Evolutionary conservation across 495 filamentous ascomycete genomes (phyloP), one percentile per base, ranked within the genome.

Genomic region (Trichocladium antarcticum): DNA sequence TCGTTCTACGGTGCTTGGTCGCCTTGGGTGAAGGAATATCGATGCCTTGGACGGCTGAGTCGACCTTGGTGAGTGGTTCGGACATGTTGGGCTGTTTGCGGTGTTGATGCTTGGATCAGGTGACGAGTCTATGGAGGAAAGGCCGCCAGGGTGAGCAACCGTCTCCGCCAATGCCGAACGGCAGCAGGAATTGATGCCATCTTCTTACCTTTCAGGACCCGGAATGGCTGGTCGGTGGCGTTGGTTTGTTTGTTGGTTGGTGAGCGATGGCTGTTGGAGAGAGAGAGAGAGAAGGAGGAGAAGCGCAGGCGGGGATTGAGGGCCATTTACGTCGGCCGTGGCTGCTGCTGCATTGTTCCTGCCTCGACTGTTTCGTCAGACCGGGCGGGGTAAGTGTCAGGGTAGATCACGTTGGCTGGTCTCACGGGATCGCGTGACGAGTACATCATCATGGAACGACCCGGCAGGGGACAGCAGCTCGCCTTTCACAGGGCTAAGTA

Each of bases 1-100:
- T 84, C 43, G 70, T 67, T 55, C 87, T 77, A 55, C 78, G 73
- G 60, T 83, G 79, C 31, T 68, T 69, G 51, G 74, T 74, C 36
- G 45, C 42, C 49, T 51, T 51, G 19, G 16, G 10, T 37, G 80
- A 72, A 16, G 80, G 78, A 55, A 78, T 76, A 39, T 82, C 77
- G 60, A 87, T 70, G 63, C 85, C 87, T 61, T 84, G 81, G 58
- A 89, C 77, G 75, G 84, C 85, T 34, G 86, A 89, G 68, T 93
- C 87, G 71, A 92, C 81, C 72, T 89, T 90, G 67, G 77, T 78
- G 59, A 89, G 78, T 55, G 77, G 78, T 64, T 77, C 78, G 57
- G 80, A 74, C 79, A 84, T 84, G 72, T 45, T 75, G 67, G 55
- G 29, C 44, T 37, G 39, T 55, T 47, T 49, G 48, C 27, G 31